Percentiles rank a stretch among this genome's conserved stretches.
Conservation (phyloP, 345 rosid species). For the Arabis alpina region DNA sequence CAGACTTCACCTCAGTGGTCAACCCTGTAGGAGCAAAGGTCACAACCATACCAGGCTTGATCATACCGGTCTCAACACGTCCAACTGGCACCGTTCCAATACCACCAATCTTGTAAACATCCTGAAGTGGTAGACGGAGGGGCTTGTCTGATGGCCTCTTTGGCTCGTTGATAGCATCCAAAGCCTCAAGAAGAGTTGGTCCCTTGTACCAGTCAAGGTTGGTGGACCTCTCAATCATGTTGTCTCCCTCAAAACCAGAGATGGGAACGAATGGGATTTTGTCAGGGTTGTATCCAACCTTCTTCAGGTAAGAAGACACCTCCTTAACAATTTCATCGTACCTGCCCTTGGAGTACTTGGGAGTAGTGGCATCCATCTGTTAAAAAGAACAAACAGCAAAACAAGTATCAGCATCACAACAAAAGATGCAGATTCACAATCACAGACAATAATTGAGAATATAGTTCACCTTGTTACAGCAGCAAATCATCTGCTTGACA, state of each 20-base stretch:
- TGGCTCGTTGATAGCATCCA: too few species aligned
- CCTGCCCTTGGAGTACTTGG: conserved; percentile 73
- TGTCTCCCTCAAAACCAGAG: conserved; percentile 26
- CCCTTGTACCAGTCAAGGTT: conserved; percentile 59
- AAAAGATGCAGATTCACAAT: too few species aligned
- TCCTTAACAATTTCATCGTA: conserved; percentile 53
- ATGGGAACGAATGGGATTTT: conserved; percentile 71
- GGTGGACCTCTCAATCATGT: conserved; percentile 13
- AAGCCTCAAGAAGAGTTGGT: conserved; percentile 45
- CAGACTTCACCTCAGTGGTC: conserved; percentile 58
- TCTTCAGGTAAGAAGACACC: conserved; percentile 7
- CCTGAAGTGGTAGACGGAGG: conserved; percentile 70
- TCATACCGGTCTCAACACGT: too few species aligned
- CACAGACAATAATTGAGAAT: not conserved
- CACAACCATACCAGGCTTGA: too few species aligned
- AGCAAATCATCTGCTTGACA: conserved; percentile 53
- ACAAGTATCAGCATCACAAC: not conserved
- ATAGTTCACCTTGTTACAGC: conserved; percentile 63
- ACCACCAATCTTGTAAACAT: conserved; percentile 70
- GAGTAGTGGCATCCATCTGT: conserved; percentile 89
- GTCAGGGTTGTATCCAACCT: conserved; percentile 53
- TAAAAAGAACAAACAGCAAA: not conserved
- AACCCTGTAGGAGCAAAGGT: not conserved
- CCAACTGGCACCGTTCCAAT: too few species aligned
- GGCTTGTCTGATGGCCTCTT: conserved; percentile 17